Evolutionary conservation across 2,329 filamentous ascomycete genomes (phyloP).

Genomic region (Piedraia hortae): DNA sequence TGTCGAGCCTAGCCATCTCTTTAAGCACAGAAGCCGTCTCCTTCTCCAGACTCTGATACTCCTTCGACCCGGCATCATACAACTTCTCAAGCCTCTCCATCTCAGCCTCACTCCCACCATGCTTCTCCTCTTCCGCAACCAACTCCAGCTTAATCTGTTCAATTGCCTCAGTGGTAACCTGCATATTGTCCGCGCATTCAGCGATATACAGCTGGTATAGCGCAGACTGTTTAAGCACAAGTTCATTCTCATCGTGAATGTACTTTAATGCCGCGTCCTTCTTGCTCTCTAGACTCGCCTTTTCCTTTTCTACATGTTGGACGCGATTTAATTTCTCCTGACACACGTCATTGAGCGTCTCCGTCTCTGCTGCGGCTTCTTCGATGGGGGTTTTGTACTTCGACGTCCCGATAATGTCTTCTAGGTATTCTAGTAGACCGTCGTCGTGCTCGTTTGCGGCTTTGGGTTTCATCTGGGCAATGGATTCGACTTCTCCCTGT

Average conservation of each 20-base stretch:
- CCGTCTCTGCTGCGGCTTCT: conserved; percentile 69
- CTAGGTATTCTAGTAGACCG: conserved; percentile 80
- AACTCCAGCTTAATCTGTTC: conserved; percentile 71
- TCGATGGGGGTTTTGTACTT: conserved; percentile 97
- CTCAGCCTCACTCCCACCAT: conserved; percentile 63
- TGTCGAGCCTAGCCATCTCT: conserved; percentile 78
- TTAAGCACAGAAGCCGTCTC: conserved; percentile 52
- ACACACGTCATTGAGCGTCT: conserved; percentile 80
- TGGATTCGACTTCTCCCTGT: conserved; percentile 93
- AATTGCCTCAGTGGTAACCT: conserved; percentile 71
- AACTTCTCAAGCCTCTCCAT: conserved; percentile 75
- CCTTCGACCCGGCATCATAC: conserved; percentile 57
- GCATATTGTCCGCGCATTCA: conserved; percentile 68
- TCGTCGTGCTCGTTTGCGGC: conserved; percentile 88
- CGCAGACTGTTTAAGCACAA: conserved; percentile 65
- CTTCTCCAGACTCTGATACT: conserved; percentile 61
- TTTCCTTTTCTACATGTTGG: conserved; percentile 95
- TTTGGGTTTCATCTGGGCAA: conserved; percentile 97
- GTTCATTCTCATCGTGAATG: conserved; percentile 77
- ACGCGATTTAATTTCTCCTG: conserved; percentile 86
- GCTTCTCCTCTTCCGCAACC: conserved; percentile 68
- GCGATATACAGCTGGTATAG: conserved; percentile 78
- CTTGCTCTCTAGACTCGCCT: conserved; percentile 74
- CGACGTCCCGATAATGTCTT: conserved; percentile 95
- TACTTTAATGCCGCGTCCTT: conserved; percentile 82